These are phyloP conservation scores for Posidonia australis DNA, from an alignment of 106 monocot genomes.

Conservation along the genomic window DNA sequence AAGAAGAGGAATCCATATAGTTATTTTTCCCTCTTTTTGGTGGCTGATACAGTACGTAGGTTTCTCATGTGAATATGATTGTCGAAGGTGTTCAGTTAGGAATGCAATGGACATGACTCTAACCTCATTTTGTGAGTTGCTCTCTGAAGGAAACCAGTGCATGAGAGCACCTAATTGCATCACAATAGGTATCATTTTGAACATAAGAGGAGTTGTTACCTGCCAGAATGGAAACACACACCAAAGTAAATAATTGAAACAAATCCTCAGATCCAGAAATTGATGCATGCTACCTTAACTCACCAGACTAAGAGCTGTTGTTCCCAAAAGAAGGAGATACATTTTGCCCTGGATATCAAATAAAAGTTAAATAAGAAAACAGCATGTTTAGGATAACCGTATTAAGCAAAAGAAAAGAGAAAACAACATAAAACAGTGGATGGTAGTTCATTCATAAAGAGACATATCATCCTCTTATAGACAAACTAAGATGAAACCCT, in stretches of 20 bases:
- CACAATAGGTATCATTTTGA: conserved; percentile 60
- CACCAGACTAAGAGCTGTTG: conserved; percentile 96
- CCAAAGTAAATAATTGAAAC: not conserved
- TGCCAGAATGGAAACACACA: conserved; percentile 2
- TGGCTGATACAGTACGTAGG: too few species aligned
- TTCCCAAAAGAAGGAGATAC: conserved; percentile 90
- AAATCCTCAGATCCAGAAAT: conserved; percentile 3
- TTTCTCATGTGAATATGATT: not conserved
- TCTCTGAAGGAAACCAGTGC: conserved; percentile 70
- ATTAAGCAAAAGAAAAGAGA: not conserved
- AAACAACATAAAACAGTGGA: not conserved
- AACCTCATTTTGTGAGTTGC: conserved; percentile 56
- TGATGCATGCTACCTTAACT: not conserved
- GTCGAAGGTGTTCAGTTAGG: not conserved
- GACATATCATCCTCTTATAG: not conserved
- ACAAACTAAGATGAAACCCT: too few species aligned
- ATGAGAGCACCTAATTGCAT: conserved; percentile 61
- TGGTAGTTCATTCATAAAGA: not conserved
- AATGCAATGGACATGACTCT: not conserved
- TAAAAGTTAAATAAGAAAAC: not conserved
- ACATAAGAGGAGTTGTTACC: conserved; percentile 79
- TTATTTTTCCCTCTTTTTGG: too few species aligned
- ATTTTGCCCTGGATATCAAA: conserved; percentile 60
- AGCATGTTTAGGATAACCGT: not conserved
- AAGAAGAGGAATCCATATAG: too few species aligned